Evolutionary conservation across 345 rosid genomes (phyloP).

Genomic region (Barbarea vulgaris): DNA sequence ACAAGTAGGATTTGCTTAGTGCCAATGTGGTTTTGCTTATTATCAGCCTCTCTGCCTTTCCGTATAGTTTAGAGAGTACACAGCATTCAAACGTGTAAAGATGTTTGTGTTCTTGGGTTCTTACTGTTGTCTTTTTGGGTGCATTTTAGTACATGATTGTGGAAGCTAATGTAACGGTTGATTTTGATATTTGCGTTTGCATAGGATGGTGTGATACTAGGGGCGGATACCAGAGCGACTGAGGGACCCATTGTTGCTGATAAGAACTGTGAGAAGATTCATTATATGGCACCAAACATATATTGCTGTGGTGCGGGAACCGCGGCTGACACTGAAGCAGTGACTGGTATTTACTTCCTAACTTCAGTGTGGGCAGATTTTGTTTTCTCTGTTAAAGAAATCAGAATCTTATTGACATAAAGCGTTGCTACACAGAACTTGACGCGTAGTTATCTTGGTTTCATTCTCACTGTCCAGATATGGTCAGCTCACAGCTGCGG

Average conservation of each 20-base stretch:
- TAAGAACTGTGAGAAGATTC: slow-evolving; percentile 97
- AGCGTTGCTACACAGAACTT: not conserved
- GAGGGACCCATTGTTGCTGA: slow-evolving; percentile 97
- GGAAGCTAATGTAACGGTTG: not conserved
- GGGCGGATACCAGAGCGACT: slow-evolving; percentile 91
- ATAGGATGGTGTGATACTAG: slow-evolving; percentile 92
- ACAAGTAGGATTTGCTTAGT: not conserved
- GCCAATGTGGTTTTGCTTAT: not conserved
- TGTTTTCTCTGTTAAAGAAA: not conserved
- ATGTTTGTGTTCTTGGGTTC: not conserved
- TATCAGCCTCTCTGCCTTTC: not conserved
- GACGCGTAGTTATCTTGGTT: slow-evolving; percentile 8
- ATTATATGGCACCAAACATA: slow-evolving; percentile 97
- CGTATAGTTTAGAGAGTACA: not conserved
- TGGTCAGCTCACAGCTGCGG: slow-evolving; percentile 88
- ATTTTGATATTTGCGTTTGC: slow-evolving; percentile 8
- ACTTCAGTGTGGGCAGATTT: not conserved
- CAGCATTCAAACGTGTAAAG: not conserved
- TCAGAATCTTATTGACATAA: not conserved
- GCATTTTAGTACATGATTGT: not conserved
- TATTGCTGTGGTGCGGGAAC: slow-evolving; percentile 99
- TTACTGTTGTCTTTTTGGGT: not conserved
- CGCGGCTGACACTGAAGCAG: slow-evolving; percentile 98
- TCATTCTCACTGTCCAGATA: slow-evolving; percentile 48
- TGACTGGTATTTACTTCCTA: slow-evolving; percentile 62